A percentile compares a stretch with the other conserved stretches of the same genome.
phyloP scores from a whole-genome alignment of 2,329 filamentous ascomycete genomes.

The Clonostachys solani region DNA sequence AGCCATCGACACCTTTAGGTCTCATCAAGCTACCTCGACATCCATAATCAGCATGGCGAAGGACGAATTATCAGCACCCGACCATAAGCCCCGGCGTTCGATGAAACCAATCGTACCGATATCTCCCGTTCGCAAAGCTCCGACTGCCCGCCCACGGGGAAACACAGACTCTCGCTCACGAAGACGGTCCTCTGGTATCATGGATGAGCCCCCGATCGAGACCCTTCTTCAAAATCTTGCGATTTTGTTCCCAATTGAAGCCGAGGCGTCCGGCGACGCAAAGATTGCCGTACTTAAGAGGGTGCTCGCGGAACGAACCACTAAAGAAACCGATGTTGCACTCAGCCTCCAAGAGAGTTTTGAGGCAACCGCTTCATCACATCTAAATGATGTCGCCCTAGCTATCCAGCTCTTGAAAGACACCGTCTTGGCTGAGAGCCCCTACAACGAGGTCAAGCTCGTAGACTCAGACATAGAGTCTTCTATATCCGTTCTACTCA shows the following conservation, averaged over 20 bases:
- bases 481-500: slow-evolving; percentile 39
- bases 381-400: slow-evolving; percentile 40
- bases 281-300: slow-evolving; percentile 25
- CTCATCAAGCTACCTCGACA: slow-evolving; percentile 34
- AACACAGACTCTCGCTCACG: slow-evolving; percentile 15
- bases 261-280: slow-evolving; percentile 13
- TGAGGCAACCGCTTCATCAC: slow-evolving; percentile 33
- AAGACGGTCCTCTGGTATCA: slow-evolving; percentile 28
- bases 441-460: slow-evolving; percentile 41
- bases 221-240: slow-evolving; percentile 44
- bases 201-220: slow-evolving; percentile 34
- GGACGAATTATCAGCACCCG: slow-evolving; percentile 30
- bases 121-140: slow-evolving; percentile 28
- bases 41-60: slow-evolving; percentile 36
- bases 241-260: slow-evolving; percentile 29
- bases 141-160: slow-evolving; percentile 23
- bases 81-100: slow-evolving; percentile 10
- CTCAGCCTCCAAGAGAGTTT: slow-evolving; percentile 43
- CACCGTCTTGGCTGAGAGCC: slow-evolving; percentile 47
- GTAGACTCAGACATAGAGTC: slow-evolving; percentile 48
- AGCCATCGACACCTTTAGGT: slow-evolving; percentile 37
- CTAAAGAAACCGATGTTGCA: slow-evolving; percentile 38
- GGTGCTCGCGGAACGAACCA: slow-evolving; percentile 29
- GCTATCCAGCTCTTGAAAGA: slow-evolving; percentile 46
- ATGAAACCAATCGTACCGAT: slow-evolving; percentile 13